These are phyloP conservation scores for Trichoderma sp. DNA, from an alignment of 2,329 filamentous ascomycete genomes.

Conservation along the genomic window DNA sequence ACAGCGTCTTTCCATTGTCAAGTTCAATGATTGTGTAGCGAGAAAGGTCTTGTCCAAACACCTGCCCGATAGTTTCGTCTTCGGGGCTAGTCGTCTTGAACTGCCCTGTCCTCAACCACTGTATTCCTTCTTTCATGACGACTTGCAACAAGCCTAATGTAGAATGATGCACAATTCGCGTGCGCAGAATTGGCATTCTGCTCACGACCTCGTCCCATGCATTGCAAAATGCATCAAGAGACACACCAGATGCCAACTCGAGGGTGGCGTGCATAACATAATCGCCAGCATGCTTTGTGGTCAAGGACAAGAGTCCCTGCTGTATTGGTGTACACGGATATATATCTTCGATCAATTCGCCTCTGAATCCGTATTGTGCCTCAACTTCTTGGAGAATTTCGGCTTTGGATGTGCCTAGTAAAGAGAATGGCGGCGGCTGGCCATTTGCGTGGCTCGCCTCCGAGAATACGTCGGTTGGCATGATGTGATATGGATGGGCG, in stretches of 20 bases:
- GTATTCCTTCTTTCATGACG: too few relatives aligned
- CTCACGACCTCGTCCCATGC: constrained; percentile 20
- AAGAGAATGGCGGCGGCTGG: too few relatives aligned
- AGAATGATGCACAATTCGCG: constrained; percentile 43
- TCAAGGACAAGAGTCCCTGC: constrained; percentile 35
- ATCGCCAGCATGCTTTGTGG: constrained; percentile 22
- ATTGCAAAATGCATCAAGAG: background rate
- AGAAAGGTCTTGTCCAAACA: constrained; percentile 40
- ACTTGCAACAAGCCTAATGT: constrained; percentile 31
- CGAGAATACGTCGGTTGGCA: too few relatives aligned
- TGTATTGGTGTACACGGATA: constrained; percentile 38
- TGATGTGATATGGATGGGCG: too few relatives aligned
- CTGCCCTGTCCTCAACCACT: too few relatives aligned
- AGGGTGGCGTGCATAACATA: constrained; percentile 22
- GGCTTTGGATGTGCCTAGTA: too few relatives aligned
- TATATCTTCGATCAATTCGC: constrained; percentile 28
- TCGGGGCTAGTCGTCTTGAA: constrained; percentile 36
- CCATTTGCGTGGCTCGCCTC: too few relatives aligned
- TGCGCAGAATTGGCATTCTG: constrained; percentile 37
- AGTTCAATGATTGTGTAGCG: constrained; percentile 39
- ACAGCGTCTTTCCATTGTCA: constrained; percentile 38
- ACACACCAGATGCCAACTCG: constrained; percentile 14
- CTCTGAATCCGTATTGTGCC: too few relatives aligned
- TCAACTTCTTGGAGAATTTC: too few relatives aligned
- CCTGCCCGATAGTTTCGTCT: constrained; percentile 37